These are phyloP conservation scores for Stagonosporopsis vannaccii DNA, from an alignment of 2,329 filamentous ascomycete species.

Conservation along the genomic window DNA sequence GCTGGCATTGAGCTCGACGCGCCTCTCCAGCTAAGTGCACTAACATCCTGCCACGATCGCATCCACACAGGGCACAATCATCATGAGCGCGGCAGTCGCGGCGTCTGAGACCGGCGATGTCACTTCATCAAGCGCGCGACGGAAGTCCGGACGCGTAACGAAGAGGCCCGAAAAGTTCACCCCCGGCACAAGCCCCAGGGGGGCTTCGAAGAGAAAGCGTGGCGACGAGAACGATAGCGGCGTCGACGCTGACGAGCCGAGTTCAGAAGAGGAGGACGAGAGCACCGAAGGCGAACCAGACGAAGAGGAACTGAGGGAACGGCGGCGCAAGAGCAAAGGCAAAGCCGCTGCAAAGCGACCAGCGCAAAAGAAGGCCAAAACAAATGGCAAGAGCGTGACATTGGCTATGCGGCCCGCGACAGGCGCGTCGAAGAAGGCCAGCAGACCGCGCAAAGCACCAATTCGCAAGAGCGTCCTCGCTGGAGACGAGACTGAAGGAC, in stretches of 20 bases:
- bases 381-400: constrained; percentile 58
- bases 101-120: constrained; percentile 34
- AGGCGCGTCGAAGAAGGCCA: constrained; percentile 51
- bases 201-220: constrained; percentile 49
- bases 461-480: constrained; percentile 60
- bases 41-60: constrained; percentile 10
- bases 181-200: constrained; percentile 38
- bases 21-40: constrained; percentile 4
- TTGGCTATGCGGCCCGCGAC: constrained; percentile 62
- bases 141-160: constrained; percentile 52
- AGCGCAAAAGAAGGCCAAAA: constrained; percentile 62
- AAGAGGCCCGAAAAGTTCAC: constrained; percentile 47
- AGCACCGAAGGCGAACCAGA: constrained; percentile 50
- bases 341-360: constrained; percentile 48
- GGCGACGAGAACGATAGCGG: constrained; percentile 40
- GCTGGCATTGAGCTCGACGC: constrained; percentile 30
- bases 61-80: constrained; percentile 29
- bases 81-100: constrained; percentile 41
- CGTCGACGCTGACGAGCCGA: constrained; percentile 33
- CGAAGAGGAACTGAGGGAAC: constrained; percentile 49
- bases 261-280: constrained; percentile 40
- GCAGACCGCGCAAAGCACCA: constrained; percentile 57
- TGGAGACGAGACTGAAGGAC: constrained; percentile 59
- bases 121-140: constrained; percentile 43
- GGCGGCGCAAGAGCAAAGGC: constrained; percentile 43